Base-by-base conservation (phyloP, 2,329 filamentous ascomycete species). In the Cercospora citrullina region DNA sequence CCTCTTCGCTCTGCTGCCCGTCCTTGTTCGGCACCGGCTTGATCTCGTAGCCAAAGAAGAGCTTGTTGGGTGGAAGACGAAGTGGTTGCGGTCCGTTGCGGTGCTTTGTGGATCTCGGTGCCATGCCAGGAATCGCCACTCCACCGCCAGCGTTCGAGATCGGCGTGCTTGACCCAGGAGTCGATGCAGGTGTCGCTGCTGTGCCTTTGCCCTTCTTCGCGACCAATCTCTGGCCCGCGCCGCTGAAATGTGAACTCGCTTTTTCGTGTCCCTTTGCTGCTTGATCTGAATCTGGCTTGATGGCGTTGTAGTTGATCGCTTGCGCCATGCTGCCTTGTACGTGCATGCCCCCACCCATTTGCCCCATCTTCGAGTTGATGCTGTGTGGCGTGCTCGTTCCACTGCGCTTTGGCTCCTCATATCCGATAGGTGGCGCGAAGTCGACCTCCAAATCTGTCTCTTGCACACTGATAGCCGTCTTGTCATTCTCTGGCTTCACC, bases 361-460 rank as follows among this genome's bases (percentile, higher is more conserved):
- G 83, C 7, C 90, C 90, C 68, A 78, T 77, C 55, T 72, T 72
- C n/a, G 71, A 72, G 81, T 83, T 73, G 31, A 77, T 73, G 75
- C 91, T 95, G 61, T 89, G 84, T 1, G 94, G 93, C 16, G 94
- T 97, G 80, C 90, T 94, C 18, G 93, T 94, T n/a, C 94, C 94
- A 73, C 91, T 95, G 26, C 79, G 80, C 68, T 86, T 88, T 0
- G 94, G 93, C 79, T 98, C 94, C 71, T 96, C 91, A 76, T 98
- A 99, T 70, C 95, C 95, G 2, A 99, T 87, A 0, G 95, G 95
- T 3, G 95, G 86, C 2, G 94, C 95, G 78, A 99, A 99, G 76
- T 99, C 95, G 70, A 99, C 95, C 66, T 93, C 93, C 12, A 99
- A 87, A 82, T 99, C 95, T 0, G 95, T 99, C 82, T 99, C 95